Evolutionary conservation across 2,329 filamentous ascomycete genomes (phyloP).

Genomic region (Diaporthe caulivora): DNA sequence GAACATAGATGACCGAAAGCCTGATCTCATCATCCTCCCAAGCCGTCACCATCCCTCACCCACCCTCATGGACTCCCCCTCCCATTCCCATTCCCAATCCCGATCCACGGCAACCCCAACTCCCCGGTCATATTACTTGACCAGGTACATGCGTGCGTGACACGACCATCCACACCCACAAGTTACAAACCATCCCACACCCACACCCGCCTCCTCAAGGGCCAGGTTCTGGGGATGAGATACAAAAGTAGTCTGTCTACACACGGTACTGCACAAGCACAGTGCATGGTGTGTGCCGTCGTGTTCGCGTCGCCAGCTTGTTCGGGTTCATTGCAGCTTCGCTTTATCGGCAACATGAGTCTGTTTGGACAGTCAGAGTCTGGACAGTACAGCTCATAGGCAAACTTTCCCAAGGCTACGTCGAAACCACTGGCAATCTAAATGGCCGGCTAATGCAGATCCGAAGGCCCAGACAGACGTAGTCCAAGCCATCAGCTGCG

Average conservation of each 20-base stretch:
- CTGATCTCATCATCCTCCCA: conserved; percentile 19
- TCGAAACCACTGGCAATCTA: conserved; percentile 26
- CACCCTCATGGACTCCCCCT: background rate
- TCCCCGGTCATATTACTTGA: background rate
- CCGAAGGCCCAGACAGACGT: conserved; percentile 24
- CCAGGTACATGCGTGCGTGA: background rate
- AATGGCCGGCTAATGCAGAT: conserved; percentile 28
- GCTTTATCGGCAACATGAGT: conserved; percentile 6
- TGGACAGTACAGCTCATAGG: background rate
- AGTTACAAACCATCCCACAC: background rate
- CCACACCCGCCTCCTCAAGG: background rate
- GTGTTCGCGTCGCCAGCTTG: background rate
- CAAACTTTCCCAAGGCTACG: conserved; percentile 18
- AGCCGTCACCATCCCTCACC: background rate
- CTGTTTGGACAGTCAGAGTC: background rate
- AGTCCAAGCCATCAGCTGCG: conserved; percentile 22
- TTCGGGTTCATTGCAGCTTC: background rate
- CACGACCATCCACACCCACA: conserved; percentile 11
- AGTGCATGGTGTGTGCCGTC: background rate
- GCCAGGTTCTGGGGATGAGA: conserved; percentile 18
- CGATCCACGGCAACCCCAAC: background rate
- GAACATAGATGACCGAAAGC: conserved; percentile 24
- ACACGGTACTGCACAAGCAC: background rate
- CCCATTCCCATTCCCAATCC: background rate
- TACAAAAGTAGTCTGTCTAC: background rate